Evolutionary conservation across 345 rosid genomes (phyloP).

Genomic region (Cardamine chenopodiifolia): DNA sequence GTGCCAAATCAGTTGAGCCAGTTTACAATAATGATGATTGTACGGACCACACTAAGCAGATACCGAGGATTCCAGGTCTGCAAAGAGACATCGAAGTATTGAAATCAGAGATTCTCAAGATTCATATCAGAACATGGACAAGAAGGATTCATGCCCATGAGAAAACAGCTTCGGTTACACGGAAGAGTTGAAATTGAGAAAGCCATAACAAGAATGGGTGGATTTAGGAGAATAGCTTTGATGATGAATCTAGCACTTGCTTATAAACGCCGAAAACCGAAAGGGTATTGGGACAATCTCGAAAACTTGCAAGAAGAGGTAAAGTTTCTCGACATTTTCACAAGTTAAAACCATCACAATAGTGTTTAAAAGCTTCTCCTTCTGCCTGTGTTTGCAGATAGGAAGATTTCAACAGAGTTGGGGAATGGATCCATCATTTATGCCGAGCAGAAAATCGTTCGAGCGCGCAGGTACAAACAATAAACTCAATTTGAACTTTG

Average conservation of each 20-base stretch:
- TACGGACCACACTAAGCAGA: constrained; percentile 47
- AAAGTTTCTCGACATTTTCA: constrained; percentile 10
- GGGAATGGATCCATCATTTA: constrained; percentile 96
- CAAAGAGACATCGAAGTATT: constrained; percentile 79
- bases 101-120: constrained; percentile 77
- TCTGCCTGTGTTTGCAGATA: constrained; percentile 51
- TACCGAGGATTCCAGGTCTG: constrained; percentile 83
- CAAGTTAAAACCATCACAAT: neutral
- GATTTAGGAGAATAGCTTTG: constrained; percentile 81
- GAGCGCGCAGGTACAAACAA: constrained; percentile 80
- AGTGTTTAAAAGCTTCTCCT: neutral
- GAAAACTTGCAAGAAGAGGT: constrained; percentile 95
- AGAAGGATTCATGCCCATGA: constrained; percentile 99
- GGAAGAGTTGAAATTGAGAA: constrained; percentile 96
- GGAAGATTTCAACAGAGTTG: constrained; percentile 75
- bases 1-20: constrained; percentile 23
- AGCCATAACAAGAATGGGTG: constrained; percentile 91
- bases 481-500: neutral
- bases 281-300: constrained; percentile 96
- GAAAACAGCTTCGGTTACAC: constrained; percentile 88
- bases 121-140: constrained; percentile 85
- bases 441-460: constrained; percentile 96
- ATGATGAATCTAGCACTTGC: constrained; percentile 89
- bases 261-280: constrained; percentile 91
- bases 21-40: constrained; percentile 13